Base-by-base conservation (phyloP, 2,329 filamentous ascomycete genomes). In the Cytospora chrysosperma region DNA sequence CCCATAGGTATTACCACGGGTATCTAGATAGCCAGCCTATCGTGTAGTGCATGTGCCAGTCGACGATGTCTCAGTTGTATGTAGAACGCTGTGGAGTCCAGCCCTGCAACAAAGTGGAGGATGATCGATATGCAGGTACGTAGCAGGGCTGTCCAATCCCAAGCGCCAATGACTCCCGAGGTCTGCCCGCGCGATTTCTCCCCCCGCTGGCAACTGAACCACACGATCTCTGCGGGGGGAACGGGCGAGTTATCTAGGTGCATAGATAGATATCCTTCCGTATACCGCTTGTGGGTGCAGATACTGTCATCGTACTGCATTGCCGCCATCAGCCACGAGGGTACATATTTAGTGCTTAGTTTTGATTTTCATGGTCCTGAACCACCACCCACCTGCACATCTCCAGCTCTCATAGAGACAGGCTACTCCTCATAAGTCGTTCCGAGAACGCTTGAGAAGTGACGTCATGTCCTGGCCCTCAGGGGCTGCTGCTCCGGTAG, bases 391-490 rank as follows among this genome's bases (percentile, higher is more conserved):
- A 6, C 43, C 28, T 34, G 21, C 26, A 26, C 59, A 58, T 43
- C n/a, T 17, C 49, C 34, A 52, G 24, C 17, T 12, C 26, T 27
- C 40, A 55, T 50, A 27, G 30, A 34, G 40, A 37, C 57, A 30
- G 9, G 30, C 9, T 15, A 56, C 28, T 50, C 51, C 17, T 21
- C 37, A 34, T 49, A 51, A 13, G 10, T 27, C n/a, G 40, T 47
- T n/a, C n/a, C 37, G 53, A 24, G 32, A 55, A 24, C 21, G 21
- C 52, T 24, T 24, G n/a, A 28, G 19, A 49, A 26, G 55, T 65
- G 63, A 65, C 63, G 63, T 65, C 63, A 65, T 65, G 63, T 49
- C 59, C 56, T 55, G 32, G 56, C 49, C 56, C 24, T 26, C 54
- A 32, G 55, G 56, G 37, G 49, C 52, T 10, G 28, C 50, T 21